A percentile compares a stretch with the other conserved stretches of the same genome.
Conservation (phyloP, 352 stramenopile genomes). For the Aphanomyces invadans region DNA sequence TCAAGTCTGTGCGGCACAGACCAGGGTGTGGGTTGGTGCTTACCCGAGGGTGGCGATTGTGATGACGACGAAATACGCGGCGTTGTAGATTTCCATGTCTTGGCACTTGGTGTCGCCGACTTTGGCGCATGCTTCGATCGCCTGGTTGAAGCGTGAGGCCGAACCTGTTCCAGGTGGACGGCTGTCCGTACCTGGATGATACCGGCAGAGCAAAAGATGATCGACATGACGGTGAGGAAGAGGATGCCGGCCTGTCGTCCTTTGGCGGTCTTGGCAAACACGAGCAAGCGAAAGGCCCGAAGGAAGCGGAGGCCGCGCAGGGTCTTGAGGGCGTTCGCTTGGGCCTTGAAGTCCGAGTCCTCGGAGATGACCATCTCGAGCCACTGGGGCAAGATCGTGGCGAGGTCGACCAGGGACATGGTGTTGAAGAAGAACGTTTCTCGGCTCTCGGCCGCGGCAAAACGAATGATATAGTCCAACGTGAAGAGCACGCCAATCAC, state of each 20-base stretch:
- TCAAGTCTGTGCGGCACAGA: neutral
- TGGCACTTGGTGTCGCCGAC: slow-evolving; percentile 40
- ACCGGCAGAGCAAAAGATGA: slow-evolving; percentile 58
- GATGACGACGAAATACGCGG: slow-evolving; percentile 79
- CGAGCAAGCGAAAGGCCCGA: slow-evolving; percentile 54
- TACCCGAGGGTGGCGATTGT: slow-evolving; percentile 78
- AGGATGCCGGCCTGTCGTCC: slow-evolving; percentile 46
- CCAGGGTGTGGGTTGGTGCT: neutral
- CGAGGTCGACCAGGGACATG: slow-evolving; percentile 52
- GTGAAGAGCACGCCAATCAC: slow-evolving; percentile 17
- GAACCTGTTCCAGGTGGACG: no score
- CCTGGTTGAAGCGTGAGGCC: no score
- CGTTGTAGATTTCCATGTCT: slow-evolving; percentile 63
- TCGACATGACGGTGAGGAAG: slow-evolving; percentile 40
- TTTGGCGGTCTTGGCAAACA: slow-evolving; percentile 52
- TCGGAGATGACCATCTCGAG: slow-evolving; percentile 31
- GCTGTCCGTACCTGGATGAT: slow-evolving; percentile 63
- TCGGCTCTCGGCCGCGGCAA: slow-evolving; percentile 58
- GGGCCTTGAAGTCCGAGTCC: slow-evolving; percentile 34
- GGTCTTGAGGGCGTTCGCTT: slow-evolving; percentile 55
- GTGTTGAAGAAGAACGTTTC: slow-evolving; percentile 48
- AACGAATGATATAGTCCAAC: slow-evolving; percentile 14
- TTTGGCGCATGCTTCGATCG: slow-evolving; percentile 21
- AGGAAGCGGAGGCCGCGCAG: slow-evolving; percentile 47
- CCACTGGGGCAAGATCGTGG: slow-evolving; percentile 41